A percentile compares a stretch with the other conserved stretches of the same genome.
Conservation (phyloP, 179 eudicot species). For the Heliamphora pulchella region DNA sequence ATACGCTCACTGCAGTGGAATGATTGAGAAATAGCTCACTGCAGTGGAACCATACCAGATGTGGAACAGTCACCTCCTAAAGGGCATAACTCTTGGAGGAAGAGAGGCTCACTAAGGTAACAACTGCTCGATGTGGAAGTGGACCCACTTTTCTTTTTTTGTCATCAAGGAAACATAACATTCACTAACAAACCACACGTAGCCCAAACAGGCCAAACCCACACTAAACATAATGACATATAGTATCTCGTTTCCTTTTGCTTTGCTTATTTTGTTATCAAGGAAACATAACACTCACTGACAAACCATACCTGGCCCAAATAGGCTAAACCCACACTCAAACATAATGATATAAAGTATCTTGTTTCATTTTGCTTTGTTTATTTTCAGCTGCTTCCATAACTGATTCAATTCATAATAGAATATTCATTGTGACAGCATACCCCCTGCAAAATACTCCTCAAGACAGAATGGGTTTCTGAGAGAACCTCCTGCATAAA, state of each 20-base stretch:
- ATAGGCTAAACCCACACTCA: not conserved
- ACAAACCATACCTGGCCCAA: not conserved
- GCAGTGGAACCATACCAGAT: too few relatives aligned
- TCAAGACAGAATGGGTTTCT: conserved; percentile 73
- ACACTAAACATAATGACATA: too few relatives aligned
- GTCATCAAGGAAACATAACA: not conserved
- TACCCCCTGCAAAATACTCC: conserved; percentile 71
- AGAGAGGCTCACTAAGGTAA: not conserved
- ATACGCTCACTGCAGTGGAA: too few relatives aligned
- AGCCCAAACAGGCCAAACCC: not conserved
- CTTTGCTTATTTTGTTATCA: too few relatives aligned
- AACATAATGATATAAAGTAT: not conserved
- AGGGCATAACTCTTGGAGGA: not conserved
- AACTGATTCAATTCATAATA: not conserved
- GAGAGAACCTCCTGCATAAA: conserved; percentile 98
- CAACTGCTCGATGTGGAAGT: not conserved
- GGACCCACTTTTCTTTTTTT: not conserved
- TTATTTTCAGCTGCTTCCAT: conserved; percentile 8
- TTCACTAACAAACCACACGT: not conserved
- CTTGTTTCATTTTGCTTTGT: not conserved
- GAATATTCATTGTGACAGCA: conserved; percentile 1
- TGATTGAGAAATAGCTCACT: too few relatives aligned
- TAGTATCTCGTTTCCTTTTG: too few relatives aligned
- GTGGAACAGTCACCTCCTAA: too few relatives aligned
- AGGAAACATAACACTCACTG: not conserved